Conservation (phyloP, 2,329 filamentous ascomycete genomes). For the Xylariaceae sp. region DNA sequence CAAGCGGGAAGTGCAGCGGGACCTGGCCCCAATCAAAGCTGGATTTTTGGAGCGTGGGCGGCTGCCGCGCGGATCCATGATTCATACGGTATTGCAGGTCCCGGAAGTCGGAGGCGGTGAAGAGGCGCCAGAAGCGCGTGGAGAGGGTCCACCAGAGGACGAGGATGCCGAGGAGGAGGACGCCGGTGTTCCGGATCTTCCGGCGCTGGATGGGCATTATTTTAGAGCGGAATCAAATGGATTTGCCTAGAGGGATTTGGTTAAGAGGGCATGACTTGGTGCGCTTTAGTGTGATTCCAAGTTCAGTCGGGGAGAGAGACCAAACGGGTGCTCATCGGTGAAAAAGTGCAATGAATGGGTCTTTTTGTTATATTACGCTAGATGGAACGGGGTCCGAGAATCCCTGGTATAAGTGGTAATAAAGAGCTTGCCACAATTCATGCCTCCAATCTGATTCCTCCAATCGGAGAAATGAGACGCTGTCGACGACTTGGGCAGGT, state of each 20-base stretch:
- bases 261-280: background rate
- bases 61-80: background rate
- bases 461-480: background rate
- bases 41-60: conserved; percentile 11
- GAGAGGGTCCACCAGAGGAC: conserved; percentile 13
- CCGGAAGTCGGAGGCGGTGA: conserved; percentile 9
- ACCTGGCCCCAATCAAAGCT: conserved; percentile 21
- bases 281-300: background rate
- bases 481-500: background rate
- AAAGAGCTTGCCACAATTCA: no score
- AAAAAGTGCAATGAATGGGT: background rate
- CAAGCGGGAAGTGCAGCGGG: conserved; percentile 1
- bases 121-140: background rate
- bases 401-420: no score
- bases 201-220: conserved; percentile 7
- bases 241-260: background rate
- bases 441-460: background rate
- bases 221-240: background rate
- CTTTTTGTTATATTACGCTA: no score
- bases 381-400: no score
- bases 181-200: conserved; percentile 6
- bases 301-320: background rate
- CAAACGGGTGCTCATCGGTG: background rate
- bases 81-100: conserved; percentile 17
- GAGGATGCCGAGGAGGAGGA: conserved; percentile 7